phyloP scores from a whole-genome alignment of 176 grass and related monocot species.

The Hyparrhenia diplandra region DNA sequence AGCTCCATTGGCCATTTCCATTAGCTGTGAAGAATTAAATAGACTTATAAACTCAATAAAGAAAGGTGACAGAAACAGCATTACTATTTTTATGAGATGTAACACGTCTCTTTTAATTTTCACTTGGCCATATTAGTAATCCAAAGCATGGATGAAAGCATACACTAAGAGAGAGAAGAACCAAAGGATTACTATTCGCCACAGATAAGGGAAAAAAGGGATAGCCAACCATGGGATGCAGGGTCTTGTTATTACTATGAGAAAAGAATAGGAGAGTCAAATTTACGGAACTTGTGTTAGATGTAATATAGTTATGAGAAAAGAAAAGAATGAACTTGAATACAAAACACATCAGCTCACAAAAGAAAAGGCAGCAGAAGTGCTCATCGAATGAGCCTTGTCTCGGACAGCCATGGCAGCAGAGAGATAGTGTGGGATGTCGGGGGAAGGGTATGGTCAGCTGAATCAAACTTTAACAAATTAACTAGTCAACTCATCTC shows the following conservation, averaged over 20 bases:
- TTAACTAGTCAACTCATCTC: neutral
- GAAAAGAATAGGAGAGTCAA: neutral
- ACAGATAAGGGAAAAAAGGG: neutral
- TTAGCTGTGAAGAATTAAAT: conserved; percentile 57
- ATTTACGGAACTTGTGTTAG: conserved; percentile 13
- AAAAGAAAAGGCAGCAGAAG: neutral
- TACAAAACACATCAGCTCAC: neutral
- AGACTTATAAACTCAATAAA: neutral
- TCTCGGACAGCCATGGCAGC: neutral
- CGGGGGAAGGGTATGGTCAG: neutral
- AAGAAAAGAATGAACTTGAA: neutral
- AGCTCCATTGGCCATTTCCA: conserved; percentile 60
- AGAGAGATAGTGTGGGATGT: neutral
- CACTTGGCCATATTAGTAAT: neutral
- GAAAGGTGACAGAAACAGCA: neutral
- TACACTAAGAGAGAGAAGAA: neutral
- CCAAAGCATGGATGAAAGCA: conserved; percentile 7
- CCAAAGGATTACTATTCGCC: neutral
- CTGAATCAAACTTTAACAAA: neutral
- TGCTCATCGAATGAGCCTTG: neutral
- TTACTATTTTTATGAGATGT: conserved; percentile 13
- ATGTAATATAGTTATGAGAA: neutral
- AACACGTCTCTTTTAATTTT: neutral
- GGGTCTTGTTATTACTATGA: neutral
- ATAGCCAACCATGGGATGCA: neutral